These are phyloP conservation scores for Mycena crocata DNA, from an alignment of 768 basidiomycete species.

Conservation along the genomic window DNA sequence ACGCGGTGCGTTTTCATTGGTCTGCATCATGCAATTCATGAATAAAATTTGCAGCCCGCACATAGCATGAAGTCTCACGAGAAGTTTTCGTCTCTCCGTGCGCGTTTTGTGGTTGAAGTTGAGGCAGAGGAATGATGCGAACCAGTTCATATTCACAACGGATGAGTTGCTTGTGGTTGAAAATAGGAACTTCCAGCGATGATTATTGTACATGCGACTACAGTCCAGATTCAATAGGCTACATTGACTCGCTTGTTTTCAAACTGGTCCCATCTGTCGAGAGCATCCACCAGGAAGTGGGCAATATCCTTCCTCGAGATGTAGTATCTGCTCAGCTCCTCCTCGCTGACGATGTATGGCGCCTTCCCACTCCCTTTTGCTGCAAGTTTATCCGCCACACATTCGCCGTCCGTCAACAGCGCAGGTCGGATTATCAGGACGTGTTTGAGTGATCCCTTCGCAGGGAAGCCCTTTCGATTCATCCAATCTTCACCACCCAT, in stretches of 20 bases:
- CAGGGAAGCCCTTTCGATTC: conserved; percentile 42
- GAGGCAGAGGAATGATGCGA: background rate
- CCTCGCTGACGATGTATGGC: conserved; percentile 52
- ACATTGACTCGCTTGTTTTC: conserved; percentile 44
- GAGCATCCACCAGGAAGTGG: conserved; percentile 63
- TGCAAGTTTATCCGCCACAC: conserved; percentile 1
- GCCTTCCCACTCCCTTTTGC: conserved; percentile 36
- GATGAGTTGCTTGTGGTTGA: no score
- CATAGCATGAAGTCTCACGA: conserved; percentile 6
- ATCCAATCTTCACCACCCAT: conserved; percentile 47
- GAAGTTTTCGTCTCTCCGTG: background rate
- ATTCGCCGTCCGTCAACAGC: conserved; percentile 66
- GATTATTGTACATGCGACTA: no score
- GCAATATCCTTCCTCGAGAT: conserved; percentile 71
- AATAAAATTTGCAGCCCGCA: background rate
- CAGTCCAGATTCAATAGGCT: no score
- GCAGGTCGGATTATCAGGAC: conserved; percentile 64
- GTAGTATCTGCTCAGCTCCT: conserved; percentile 48
- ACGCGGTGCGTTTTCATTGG: conserved; percentile 4
- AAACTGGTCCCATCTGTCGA: conserved; percentile 44
- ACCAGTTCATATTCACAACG: no score
- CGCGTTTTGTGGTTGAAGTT: conserved; percentile 10
- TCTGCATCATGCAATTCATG: background rate
- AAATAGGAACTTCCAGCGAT: no score
- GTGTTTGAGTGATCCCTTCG: conserved; percentile 48